Evolutionary conservation across 2,329 filamentous ascomycete genomes (phyloP), one percentile per base, ranked within the genome.

Genomic region (Scedosporium aurantiacum): DNA sequence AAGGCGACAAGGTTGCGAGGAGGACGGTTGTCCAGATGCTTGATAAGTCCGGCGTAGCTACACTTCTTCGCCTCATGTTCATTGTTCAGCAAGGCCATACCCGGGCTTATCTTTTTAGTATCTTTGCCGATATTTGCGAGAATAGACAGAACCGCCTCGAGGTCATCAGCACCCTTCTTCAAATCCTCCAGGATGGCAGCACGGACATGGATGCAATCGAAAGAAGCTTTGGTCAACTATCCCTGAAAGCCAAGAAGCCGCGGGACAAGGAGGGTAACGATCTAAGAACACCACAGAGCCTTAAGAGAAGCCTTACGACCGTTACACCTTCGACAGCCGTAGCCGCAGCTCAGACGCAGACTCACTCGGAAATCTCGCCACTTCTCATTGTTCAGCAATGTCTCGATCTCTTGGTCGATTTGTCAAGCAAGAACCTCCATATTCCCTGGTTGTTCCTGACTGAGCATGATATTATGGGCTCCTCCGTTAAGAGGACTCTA

Each of bases 51-150:
- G 94, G 95, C 27, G 87, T 99, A 66, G 94, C 95, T 27, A 97
- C 94, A n/a, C 78, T 99, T 40, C 81, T 99, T 52, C 90, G 95
- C n/a, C 82, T 99, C 8, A 97, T 99, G 93, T 99, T 99, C 72
- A 91, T 97, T 68, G 89, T 90, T 57, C 90, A 97, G 66, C 90
- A 93, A 65, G 90, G 90, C 23, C 94, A 90, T 64, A 88, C 94
- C 57, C 90, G 91, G 66, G 85, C 82, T 64, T 89, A 91, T 63
- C 80, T 99, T 60, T 93, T 94, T 70, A 87, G 88, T 61, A 90
- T 99, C 60, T 86, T 99, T 59, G 85, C 90, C 64, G 91, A 96
- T 66, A 87, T 97, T 27, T 97, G 91, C 70, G 89, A 96, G 74
- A 99, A 99, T 71, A 87, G 91, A n/a, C 91, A 97, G 70, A 99